phyloP scores from a whole-genome alignment of 257 asterid genomes.

The Solanum lignicaule region DNA sequence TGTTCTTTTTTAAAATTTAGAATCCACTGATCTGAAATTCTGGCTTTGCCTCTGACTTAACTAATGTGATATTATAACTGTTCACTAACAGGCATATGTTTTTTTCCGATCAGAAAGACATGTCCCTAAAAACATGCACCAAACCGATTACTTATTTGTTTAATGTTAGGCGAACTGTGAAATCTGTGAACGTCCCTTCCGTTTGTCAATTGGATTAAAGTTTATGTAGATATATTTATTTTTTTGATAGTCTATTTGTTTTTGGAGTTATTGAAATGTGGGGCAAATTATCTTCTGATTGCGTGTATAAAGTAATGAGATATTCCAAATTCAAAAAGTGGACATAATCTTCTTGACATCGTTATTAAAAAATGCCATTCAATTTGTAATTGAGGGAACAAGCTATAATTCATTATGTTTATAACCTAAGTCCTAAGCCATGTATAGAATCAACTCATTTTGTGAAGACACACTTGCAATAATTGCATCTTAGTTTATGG shows the following conservation, averaged over 20 bases:
- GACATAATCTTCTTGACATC: background rate
- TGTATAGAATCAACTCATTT: too few species aligned
- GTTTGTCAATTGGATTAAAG: background rate
- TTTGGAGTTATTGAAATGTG: background rate
- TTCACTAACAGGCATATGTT: background rate
- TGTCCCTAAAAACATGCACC: background rate
- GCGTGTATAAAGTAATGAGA: background rate
- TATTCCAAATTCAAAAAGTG: background rate
- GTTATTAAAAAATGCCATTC: background rate
- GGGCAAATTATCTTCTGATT: background rate
- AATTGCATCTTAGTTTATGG: background rate
- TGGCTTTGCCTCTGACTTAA: too few species aligned
- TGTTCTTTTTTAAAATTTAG: too few species aligned
- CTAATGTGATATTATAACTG: too few species aligned
- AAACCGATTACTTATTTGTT: background rate
- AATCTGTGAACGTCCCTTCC: background rate
- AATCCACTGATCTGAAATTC: too few species aligned
- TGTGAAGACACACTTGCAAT: background rate
- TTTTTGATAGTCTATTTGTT: background rate
- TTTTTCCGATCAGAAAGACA: background rate
- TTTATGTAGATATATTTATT: background rate
- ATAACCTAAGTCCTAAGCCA: too few species aligned
- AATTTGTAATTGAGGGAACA: background rate
- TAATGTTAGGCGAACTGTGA: background rate
- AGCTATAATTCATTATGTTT: background rate